These are phyloP conservation scores for Lonicera japonica DNA, from an alignment of 129 eudicot genomes.

Conservation along the genomic window DNA sequence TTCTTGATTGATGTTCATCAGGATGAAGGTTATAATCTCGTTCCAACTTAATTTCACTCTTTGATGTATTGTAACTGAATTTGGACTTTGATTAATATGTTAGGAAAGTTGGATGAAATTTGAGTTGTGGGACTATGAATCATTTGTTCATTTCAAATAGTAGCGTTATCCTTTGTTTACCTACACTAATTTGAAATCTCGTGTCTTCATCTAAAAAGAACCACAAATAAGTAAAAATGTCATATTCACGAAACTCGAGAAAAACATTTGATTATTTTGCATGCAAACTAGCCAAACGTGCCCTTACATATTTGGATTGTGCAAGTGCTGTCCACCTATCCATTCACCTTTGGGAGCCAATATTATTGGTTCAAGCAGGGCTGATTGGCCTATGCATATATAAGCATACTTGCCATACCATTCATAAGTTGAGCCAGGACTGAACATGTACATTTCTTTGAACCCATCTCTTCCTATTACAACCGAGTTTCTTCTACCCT, in stretches of 20 bases:
- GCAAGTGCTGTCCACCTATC: conserved; percentile 65
- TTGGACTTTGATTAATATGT: neutral
- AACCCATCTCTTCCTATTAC: conserved; percentile 55
- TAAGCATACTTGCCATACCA: conserved; percentile 61
- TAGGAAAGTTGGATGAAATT: too few relatives aligned
- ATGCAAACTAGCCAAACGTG: neutral
- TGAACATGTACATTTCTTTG: conserved; percentile 63
- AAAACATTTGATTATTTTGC: neutral
- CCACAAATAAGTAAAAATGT: neutral
- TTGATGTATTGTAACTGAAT: neutral
- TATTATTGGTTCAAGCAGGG: conserved; percentile 64
- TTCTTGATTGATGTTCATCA: conserved; percentile 29
- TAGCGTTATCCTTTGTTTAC: too few relatives aligned
- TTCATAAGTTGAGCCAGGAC: conserved; percentile 82
- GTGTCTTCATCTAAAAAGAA: neutral
- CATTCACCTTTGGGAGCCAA: conserved; percentile 50
- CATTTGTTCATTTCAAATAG: too few relatives aligned
- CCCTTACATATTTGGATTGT: conserved; percentile 60
- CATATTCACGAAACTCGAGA: neutral
- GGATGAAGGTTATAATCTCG: conserved; percentile 36
- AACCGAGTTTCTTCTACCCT: conserved; percentile 86
- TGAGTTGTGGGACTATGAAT: too few relatives aligned
- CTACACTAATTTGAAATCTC: neutral
- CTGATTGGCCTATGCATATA: conserved; percentile 67
- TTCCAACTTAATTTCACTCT: conserved; percentile 58